Conservation (phyloP, 441 rosid genomes). For the Pelargonium exstipulatum region DNA sequence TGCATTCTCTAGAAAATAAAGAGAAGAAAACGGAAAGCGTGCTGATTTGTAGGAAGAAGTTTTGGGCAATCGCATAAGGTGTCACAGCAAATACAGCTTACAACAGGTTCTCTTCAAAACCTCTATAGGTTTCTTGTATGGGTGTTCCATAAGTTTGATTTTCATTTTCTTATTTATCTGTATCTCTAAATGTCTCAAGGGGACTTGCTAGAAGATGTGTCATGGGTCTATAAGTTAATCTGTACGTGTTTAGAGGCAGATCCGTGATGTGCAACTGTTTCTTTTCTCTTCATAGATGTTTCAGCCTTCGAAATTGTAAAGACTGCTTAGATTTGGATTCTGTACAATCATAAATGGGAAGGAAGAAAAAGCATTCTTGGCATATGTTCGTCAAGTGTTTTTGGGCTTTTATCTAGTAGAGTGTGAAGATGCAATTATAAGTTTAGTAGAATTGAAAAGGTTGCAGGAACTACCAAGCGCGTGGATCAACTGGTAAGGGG, state of each 20-base stretch:
- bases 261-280: background rate
- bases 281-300: background rate
- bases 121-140: background rate
- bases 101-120: background rate
- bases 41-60: conserved; percentile 71
- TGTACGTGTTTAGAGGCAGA: background rate
- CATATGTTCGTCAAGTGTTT: too few relatives aligned
- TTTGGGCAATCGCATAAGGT: conserved; percentile 54
- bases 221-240: background rate
- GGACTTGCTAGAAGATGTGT: background rate
- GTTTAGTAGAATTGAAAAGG: too few relatives aligned
- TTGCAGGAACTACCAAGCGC: too few relatives aligned
- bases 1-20: conserved; percentile 47
- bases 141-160: background rate
- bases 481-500: too few relatives aligned
- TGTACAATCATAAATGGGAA: too few relatives aligned
- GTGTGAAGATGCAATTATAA: too few relatives aligned
- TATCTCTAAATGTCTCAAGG: background rate
- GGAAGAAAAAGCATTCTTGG: too few relatives aligned
- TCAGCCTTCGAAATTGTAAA: background rate
- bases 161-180: background rate
- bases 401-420: too few relatives aligned
- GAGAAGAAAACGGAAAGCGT: conserved; percentile 55
- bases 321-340: too few relatives aligned
- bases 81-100: background rate